Evolutionary conservation across 2,329 filamentous ascomycete species (phyloP).

Genomic region (Rhynchosporium agropyri): DNA sequence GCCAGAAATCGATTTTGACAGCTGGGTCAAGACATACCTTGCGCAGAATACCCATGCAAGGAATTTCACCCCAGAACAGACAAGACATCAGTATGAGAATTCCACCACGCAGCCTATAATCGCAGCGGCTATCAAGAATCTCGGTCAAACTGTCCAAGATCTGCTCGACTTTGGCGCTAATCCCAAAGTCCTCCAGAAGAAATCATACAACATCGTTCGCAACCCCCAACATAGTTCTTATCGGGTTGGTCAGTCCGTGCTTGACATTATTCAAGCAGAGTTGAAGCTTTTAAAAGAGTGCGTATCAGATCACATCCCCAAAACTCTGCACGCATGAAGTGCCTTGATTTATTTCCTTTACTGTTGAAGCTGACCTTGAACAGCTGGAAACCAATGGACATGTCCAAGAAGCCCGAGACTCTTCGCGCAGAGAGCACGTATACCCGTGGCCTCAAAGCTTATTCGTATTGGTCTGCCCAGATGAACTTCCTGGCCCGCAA

Average conservation of each 20-base stretch:
- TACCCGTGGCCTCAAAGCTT: constrained; percentile 56
- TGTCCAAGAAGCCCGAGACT: constrained; percentile 33
- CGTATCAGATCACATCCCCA: neutral
- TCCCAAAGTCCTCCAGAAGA: constrained; percentile 59
- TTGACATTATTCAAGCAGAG: constrained; percentile 62
- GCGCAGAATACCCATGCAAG: constrained; percentile 45
- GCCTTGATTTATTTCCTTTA: neutral
- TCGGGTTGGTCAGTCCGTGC: constrained; percentile 50
- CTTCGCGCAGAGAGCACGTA: constrained; percentile 52
- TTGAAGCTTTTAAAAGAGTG: constrained; percentile 50
- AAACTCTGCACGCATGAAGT: neutral
- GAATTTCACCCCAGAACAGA: constrained; percentile 50
- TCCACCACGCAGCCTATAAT: constrained; percentile 67
- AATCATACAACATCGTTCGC: constrained; percentile 44
- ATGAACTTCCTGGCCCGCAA: constrained; percentile 28
- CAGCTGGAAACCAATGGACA: constrained; percentile 28
- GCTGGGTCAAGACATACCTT: constrained; percentile 62
- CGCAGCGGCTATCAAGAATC: constrained; percentile 55
- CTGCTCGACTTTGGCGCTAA: constrained; percentile 68
- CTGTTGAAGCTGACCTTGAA: neutral
- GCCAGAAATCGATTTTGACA: constrained; percentile 61
- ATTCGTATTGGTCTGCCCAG: constrained; percentile 50
- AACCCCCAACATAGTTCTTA: constrained; percentile 37
- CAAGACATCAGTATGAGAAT: constrained; percentile 52
- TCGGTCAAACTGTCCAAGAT: constrained; percentile 50